These are phyloP conservation scores for Apiospora pterosperma DNA, from an alignment of 2,329 filamentous ascomycete species.

Conservation along the genomic window DNA sequence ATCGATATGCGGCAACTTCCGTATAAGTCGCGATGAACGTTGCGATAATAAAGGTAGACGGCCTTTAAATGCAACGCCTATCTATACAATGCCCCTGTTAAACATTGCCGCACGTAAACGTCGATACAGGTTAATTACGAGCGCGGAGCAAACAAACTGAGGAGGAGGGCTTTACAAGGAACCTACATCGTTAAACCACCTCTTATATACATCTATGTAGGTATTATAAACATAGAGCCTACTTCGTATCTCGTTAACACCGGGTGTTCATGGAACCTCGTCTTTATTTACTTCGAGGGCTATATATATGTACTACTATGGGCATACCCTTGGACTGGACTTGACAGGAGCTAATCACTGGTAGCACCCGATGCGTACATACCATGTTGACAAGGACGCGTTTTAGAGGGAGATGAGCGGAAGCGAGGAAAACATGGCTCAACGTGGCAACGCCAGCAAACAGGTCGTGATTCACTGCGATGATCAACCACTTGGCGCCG, in stretches of 20 bases:
- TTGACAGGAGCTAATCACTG: background rate
- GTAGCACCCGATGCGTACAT: background rate
- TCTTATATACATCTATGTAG: background rate
- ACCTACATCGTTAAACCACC: background rate
- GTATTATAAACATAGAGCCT: background rate
- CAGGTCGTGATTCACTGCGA: background rate
- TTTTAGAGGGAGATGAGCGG: slow-evolving; percentile 18
- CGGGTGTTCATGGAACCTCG: background rate
- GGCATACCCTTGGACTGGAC: background rate
- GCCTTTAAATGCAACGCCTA: background rate
- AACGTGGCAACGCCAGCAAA: background rate
- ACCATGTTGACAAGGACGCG: slow-evolving; percentile 9
- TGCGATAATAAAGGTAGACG: background rate
- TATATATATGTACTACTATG: background rate
- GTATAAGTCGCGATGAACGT: background rate
- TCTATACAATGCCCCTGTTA: background rate
- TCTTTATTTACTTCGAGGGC: background rate
- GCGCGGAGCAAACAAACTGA: background rate
- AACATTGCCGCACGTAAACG: background rate
- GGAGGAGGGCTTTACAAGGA: background rate
- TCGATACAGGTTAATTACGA: background rate
- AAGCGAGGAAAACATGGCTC: slow-evolving; percentile 4
- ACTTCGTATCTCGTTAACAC: background rate
- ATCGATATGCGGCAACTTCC: slow-evolving; percentile 4
- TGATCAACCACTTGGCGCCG: background rate